Base-by-base conservation (phyloP, 805 yeast genomes). In the Zygosaccharomyces lentus region DNA sequence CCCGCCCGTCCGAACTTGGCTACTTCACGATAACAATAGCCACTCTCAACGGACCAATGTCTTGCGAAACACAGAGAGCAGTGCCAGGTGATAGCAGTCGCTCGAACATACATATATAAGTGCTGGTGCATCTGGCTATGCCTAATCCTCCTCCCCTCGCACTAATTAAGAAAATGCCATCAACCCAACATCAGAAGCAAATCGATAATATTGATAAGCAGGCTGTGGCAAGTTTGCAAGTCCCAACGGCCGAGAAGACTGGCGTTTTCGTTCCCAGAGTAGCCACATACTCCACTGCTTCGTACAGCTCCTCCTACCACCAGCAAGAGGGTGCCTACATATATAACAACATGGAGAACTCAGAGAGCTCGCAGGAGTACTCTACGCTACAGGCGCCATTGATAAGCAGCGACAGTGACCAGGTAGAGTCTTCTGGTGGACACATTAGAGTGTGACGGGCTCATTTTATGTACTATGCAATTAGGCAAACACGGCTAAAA, bases 401-500 rank as follows among this genome's bases (percentile, higher is more conserved):
- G 15, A 55, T 59, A 24, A 55, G 62, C 47, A 52, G 61, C 4
- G 64, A 61, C 44, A 38, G 17, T 15, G 65, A 60, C 7, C 57
- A 55, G n/a, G 43, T 61, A 9, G 59, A 57, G 37, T 56, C 63
- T 21, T 61, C 51, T 6, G 36, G 56, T 15, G 58, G 53, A 13
- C 62, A 59, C 47, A 52, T 58, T 26, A 49, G 61, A 32, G 61
- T 59, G 2, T 58, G 32, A 12, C 7, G 10, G 32, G 15, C n/a
- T 29, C 15, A n/a, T 29, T 19, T 19, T 19, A 19, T 19, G 5
- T 19, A 19, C 21, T 19, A 19, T 19, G 5, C 21, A 19, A 19
- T 19, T 19, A 19, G 21, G 21, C 21, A 19, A 5, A 19, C 21
- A 19, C 3, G 21, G 21, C 5, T 19, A 19, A 19, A 19, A 19